These are phyloP conservation scores for Aspergillus luchuensis DNA, from an alignment of 2,329 filamentous ascomycete genomes.

Conservation along the genomic window DNA sequence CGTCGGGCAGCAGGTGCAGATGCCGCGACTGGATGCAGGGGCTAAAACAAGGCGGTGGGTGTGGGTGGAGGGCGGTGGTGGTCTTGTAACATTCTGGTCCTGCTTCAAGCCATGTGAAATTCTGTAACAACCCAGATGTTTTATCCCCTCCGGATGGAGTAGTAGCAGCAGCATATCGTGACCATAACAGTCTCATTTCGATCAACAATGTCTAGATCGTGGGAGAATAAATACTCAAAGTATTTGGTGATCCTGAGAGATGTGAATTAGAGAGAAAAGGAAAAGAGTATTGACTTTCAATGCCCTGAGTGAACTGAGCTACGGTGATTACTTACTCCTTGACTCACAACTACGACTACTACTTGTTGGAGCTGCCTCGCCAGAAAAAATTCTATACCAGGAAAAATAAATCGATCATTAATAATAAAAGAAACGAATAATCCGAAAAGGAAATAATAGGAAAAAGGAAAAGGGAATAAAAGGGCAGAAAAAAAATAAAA, in stretches of 20 bases:
- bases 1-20: conserved; percentile 7
- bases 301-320: too few relatives aligned
- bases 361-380: background rate
- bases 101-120: conserved; percentile 4
- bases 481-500: conserved; percentile 4
- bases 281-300: too few relatives aligned
- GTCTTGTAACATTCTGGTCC: conserved; percentile 4
- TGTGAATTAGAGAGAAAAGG: background rate
- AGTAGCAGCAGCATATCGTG: background rate
- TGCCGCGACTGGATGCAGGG: conserved; percentile 8
- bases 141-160: background rate
- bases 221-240: background rate
- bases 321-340: too few relatives aligned
- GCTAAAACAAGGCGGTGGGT: conserved; percentile 10
- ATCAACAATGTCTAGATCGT: background rate
- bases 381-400: background rate
- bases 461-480: conserved; percentile 2
- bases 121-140: conserved; percentile 8
- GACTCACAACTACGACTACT: too few relatives aligned
- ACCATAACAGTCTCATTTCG: background rate
- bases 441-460: background rate
- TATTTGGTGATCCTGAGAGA: background rate
- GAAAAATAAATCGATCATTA: background rate
- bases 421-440: background rate
- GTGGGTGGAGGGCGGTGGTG: conserved; percentile 1